Conservation (phyloP, 1,139 yeast species). For the Kodamaea ohmeri region DNA sequence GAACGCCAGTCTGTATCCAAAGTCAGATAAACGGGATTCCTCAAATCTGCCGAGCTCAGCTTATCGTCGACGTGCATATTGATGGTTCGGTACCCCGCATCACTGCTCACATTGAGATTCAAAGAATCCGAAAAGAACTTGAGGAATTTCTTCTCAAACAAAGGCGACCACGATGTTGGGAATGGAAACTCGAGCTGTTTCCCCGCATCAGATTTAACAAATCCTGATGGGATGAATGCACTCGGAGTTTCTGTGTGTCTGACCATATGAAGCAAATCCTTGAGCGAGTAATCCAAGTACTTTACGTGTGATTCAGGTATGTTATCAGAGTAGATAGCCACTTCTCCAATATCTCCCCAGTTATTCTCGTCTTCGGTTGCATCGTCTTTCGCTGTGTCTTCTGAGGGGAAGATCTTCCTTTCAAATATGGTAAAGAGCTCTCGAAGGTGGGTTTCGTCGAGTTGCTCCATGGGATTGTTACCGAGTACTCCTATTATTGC, state of each 20-base stretch:
- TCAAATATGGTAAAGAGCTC: slow-evolving; percentile 37
- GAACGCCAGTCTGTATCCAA: slow-evolving; percentile 11
- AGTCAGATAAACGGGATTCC: not conserved
- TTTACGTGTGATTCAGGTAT: slow-evolving; percentile 23
- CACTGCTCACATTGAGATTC: slow-evolving; percentile 25
- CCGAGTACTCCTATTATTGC: slow-evolving; percentile 41
- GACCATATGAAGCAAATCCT: slow-evolving; percentile 26
- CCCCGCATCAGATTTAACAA: slow-evolving; percentile 25
- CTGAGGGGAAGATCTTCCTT: slow-evolving; percentile 22
- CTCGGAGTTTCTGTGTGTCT: slow-evolving; percentile 19
- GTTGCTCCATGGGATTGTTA: slow-evolving; percentile 29
- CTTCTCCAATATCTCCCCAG: slow-evolving; percentile 23
- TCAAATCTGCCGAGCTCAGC: not conserved
- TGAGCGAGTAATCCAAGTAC: slow-evolving; percentile 25
- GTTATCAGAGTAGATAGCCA: slow-evolving; percentile 13
- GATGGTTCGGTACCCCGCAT: slow-evolving; percentile 32
- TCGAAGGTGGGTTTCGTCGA: slow-evolving; percentile 27
- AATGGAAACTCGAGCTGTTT: slow-evolving; percentile 31
- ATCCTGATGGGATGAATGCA: slow-evolving; percentile 24
- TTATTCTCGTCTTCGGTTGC: not conserved
- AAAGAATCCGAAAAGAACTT: slow-evolving; percentile 22
- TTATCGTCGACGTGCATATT: slow-evolving; percentile 18
- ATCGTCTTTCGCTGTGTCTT: slow-evolving; percentile 15
- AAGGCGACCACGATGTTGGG: slow-evolving; percentile 43
- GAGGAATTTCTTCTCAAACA: slow-evolving; percentile 27